phyloP scores from a whole-genome alignment of 2,329 filamentous ascomycete genomes.

The Kalmusia sp. region DNA sequence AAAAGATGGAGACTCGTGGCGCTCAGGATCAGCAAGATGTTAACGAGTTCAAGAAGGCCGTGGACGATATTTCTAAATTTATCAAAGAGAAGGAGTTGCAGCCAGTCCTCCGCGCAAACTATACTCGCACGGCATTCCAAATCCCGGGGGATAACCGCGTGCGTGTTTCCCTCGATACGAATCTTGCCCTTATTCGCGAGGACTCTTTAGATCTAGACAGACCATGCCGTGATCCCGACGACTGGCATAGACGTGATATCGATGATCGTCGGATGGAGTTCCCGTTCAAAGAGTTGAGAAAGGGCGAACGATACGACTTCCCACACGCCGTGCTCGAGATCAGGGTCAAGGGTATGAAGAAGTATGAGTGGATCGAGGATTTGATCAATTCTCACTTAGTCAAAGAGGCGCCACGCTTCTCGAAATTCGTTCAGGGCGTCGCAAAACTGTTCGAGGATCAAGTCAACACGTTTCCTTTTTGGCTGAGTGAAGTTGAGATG shows the following conservation, averaged over 20 bases:
- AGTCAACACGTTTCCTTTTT: slow-evolving; percentile 95
- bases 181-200: slow-evolving; percentile 84
- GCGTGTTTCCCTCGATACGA: slow-evolving; percentile 90
- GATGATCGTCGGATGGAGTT: slow-evolving; percentile 83
- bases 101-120: slow-evolving; percentile 89
- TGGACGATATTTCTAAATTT: slow-evolving; percentile 79
- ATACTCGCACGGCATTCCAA: slow-evolving; percentile 93
- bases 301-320: slow-evolving; percentile 90
- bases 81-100: slow-evolving; percentile 79
- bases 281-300: slow-evolving; percentile 85
- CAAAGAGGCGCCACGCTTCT: slow-evolving; percentile 87
- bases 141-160: slow-evolving; percentile 91
- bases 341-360: slow-evolving; percentile 76
- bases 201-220: slow-evolving; percentile 77
- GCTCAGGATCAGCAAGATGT: slow-evolving; percentile 72
- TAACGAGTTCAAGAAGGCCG: slow-evolving; percentile 72
- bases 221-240: slow-evolving; percentile 85
- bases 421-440: slow-evolving; percentile 95
- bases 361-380: slow-evolving; percentile 86
- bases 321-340: slow-evolving; percentile 92
- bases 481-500: slow-evolving; percentile 88
- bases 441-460: slow-evolving; percentile 91
- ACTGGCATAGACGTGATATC: slow-evolving; percentile 93
- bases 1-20: slow-evolving; percentile 81
- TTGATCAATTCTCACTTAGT: slow-evolving; percentile 92